phyloP scores from a whole-genome alignment of 257 asterid genomes.

The Nicotiana tomentosiformis region DNA sequence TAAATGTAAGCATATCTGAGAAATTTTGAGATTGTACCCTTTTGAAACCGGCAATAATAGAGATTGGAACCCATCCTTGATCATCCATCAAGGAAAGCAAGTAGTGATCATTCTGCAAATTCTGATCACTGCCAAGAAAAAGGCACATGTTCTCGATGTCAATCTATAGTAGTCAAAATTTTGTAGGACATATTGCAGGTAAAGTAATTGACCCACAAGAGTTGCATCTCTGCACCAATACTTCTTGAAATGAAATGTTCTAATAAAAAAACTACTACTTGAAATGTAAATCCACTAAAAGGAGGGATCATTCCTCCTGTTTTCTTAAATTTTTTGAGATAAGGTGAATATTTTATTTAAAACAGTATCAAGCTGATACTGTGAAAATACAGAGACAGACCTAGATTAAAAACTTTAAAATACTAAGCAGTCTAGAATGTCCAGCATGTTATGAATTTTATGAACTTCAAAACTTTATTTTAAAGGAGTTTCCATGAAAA shows the following conservation, averaged over 20 bases:
- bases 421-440: no score
- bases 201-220: not conserved
- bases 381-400: no score
- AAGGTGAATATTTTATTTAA: no score
- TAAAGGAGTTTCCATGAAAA: not conserved
- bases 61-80: constrained; percentile 88
- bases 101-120: constrained; percentile 63
- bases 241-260: not conserved
- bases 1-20: not conserved
- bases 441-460: not conserved
- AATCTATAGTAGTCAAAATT: constrained; percentile 1
- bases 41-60: constrained; percentile 62
- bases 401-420: no score
- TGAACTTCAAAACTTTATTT: not conserved
- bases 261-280: not conserved
- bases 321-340: no score
- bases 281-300: not conserved
- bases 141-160: constrained; percentile 5
- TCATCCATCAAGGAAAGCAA: constrained; percentile 82
- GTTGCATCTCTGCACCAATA: not conserved
- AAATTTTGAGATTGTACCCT: constrained; percentile 44
- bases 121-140: constrained; percentile 61
- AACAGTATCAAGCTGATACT: no score
- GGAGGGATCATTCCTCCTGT: not conserved
- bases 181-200: not conserved